These are phyloP conservation scores for Myxozyma neglecta DNA, from an alignment of 805 yeast species.

Conservation along the genomic window DNA sequence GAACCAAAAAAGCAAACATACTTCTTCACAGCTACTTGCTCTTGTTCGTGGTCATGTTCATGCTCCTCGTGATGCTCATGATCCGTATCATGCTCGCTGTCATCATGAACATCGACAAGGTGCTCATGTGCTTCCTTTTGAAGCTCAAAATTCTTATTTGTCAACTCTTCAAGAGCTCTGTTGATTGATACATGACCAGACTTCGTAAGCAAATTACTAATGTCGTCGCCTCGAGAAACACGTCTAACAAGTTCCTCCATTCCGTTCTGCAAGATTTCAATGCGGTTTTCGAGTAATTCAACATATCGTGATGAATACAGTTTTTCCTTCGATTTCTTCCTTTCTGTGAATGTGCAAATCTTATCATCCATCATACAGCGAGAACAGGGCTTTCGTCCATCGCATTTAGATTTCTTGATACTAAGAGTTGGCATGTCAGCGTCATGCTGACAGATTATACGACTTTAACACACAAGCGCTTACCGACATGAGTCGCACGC, in stretches of 20 bases:
- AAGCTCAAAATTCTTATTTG: slow-evolving; percentile 20
- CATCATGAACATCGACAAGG: slow-evolving; percentile 23
- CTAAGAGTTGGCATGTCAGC: neutral
- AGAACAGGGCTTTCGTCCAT: slow-evolving; percentile 51
- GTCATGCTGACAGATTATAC: neutral
- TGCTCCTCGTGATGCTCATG: slow-evolving; percentile 26
- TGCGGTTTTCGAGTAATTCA: slow-evolving; percentile 60
- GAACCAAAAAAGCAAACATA: neutral
- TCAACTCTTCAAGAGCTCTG: slow-evolving; percentile 33
- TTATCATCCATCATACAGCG: slow-evolving; percentile 56
- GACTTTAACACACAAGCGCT: neutral
- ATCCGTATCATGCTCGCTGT: slow-evolving; percentile 27
- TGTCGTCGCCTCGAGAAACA: slow-evolving; percentile 30
- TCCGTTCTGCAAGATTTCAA: slow-evolving; percentile 47
- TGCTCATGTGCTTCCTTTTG: slow-evolving; percentile 26
- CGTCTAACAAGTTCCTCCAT: slow-evolving; percentile 32
- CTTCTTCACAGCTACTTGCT: slow-evolving; percentile 4
- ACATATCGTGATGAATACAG: slow-evolving; percentile 56
- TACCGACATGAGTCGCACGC: slow-evolving; percentile 52
- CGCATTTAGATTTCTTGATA: slow-evolving; percentile 40
- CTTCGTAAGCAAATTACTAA: slow-evolving; percentile 25
- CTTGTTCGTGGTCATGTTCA: slow-evolving; percentile 13
- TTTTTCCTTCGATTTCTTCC: slow-evolving; percentile 55
- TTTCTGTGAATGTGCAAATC: slow-evolving; percentile 57
- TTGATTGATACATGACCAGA: slow-evolving; percentile 34